Percentiles rank a stretch among this genome's conserved stretches.
phyloP scores from a whole-genome alignment of 192 early-diverging fungal genomes.

The Gigaspora rosea region DNA sequence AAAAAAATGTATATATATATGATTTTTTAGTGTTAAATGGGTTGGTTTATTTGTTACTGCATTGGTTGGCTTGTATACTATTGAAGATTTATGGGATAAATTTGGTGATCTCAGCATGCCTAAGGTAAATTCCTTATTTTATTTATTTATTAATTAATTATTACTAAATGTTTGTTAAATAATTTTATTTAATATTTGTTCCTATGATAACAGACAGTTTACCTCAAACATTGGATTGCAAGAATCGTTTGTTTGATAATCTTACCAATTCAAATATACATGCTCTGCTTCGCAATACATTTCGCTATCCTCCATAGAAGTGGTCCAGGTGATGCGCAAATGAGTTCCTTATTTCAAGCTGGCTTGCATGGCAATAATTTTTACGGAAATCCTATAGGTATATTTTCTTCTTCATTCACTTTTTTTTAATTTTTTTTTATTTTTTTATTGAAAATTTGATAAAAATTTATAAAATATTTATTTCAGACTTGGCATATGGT shows the following conservation, averaged over 20 bases:
- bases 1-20: constrained; percentile 22
- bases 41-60: constrained; percentile 92
- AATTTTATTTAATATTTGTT: constrained; percentile 11
- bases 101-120: constrained; percentile 74
- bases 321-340: constrained; percentile 87
- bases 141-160: not conserved
- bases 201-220: constrained; percentile 45
- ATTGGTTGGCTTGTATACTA: constrained; percentile 86
- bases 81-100: constrained; percentile 92
- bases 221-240: constrained; percentile 83
- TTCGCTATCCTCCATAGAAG: constrained; percentile 81
- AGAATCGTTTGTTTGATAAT: constrained; percentile 80
- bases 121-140: constrained; percentile 33
- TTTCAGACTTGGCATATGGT: constrained; percentile 87
- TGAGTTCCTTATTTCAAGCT: constrained; percentile 99
- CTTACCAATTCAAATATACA: constrained; percentile 81
- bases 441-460: not conserved
- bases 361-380: constrained; percentile 80
- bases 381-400: constrained; percentile 77
- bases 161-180: constrained; percentile 13
- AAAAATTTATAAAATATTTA: too few species aligned
- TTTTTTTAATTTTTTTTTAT: too few species aligned
- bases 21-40: constrained; percentile 81
- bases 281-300: constrained; percentile 81
- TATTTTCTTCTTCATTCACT: not conserved